phyloP scores from a whole-genome alignment of 805 yeast genomes.

The Cyberlindnera japonica region DNA sequence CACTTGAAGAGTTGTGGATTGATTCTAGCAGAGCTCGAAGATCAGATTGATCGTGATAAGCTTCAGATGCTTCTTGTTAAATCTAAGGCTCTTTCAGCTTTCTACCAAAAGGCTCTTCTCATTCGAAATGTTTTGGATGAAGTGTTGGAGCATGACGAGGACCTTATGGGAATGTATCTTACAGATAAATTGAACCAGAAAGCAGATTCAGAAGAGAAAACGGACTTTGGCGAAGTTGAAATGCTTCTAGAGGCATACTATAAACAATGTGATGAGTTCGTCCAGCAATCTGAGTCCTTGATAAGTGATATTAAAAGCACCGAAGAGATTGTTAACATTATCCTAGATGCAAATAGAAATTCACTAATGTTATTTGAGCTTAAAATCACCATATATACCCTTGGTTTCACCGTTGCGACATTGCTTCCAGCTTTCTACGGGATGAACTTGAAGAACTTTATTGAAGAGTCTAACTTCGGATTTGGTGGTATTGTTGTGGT shows the following conservation, averaged over 20 bases:
- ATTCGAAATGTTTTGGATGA: slow-evolving; percentile 83
- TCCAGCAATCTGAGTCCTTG: slow-evolving; percentile 82
- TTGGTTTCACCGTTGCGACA: slow-evolving; percentile 84
- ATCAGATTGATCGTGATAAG: slow-evolving; percentile 71
- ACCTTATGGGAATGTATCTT: slow-evolving; percentile 73
- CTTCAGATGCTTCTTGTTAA: slow-evolving; percentile 68
- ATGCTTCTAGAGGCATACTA: slow-evolving; percentile 86
- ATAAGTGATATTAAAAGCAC: slow-evolving; percentile 84
- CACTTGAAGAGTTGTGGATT: slow-evolving; percentile 57
- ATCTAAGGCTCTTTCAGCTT: slow-evolving; percentile 66
- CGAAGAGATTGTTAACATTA: slow-evolving; percentile 89
- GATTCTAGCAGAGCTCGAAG: slow-evolving; percentile 69
- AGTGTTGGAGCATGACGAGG: slow-evolving; percentile 81
- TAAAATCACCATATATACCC: slow-evolving; percentile 75
- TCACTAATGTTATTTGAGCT: slow-evolving; percentile 83
- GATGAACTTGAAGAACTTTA: slow-evolving; percentile 76
- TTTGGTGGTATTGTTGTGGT: slow-evolving; percentile 53
- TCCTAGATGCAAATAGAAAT: slow-evolving; percentile 87
- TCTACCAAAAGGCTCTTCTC: slow-evolving; percentile 70
- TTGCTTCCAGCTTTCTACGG: slow-evolving; percentile 86
- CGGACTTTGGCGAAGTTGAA: slow-evolving; percentile 70
- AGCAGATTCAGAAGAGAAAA: slow-evolving; percentile 14
- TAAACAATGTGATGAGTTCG: slow-evolving; percentile 89
- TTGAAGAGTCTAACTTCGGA: slow-evolving; percentile 64
- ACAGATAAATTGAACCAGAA: slow-evolving; percentile 35